Base-by-base conservation (phyloP, 2,329 filamentous ascomycete genomes). In the Arthroderma uncinatum region DNA sequence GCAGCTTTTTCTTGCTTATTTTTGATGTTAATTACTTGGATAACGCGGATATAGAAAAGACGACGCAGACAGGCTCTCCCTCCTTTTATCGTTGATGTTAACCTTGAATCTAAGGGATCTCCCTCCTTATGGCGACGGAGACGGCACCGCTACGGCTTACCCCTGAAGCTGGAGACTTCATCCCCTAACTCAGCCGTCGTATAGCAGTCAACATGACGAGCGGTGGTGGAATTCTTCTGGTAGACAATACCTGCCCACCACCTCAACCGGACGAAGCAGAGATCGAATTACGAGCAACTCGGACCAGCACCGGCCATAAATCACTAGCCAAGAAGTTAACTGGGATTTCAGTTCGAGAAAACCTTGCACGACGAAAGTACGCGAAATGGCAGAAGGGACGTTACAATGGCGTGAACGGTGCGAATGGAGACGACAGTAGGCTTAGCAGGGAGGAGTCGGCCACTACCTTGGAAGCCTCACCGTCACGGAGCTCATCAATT, bases 341-440 rank as follows among this genome's bases (percentile, higher is more conserved):
- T 12, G 66, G 62, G 10, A 61, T 60, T 23, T 71, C 72, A 0
- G 66, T 76, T n/a, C 70, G 70, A 48, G 68, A 70, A 16, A 69
- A 71, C 50, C 65, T 74, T 14, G 63, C 66, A 7, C 71, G 68
- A 57, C 65, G 75, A 36, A 77, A 75, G 65, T 78, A 77, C 57
- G 71, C 73, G 16, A 77, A 76, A 66, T 78, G 72, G 69, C 74
- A 77, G 74, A 67, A 84, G 69, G 66, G 84, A 67, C 67, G 79
- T 74, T 62, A 82, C 69, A 54, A 74, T 73, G 16, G 19, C 5
- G 34, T 21, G 14, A 7, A 57, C 3, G 10, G 44, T 12, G 8
- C 16, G 7, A n/a, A 56, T 34, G 47, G 33, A 14, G 39, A 39
- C 6, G 58, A 57, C 4, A 36, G 44, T 12, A 42, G 34, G 16